phyloP scores from a whole-genome alignment of 495 filamentous ascomycete genomes.

The Talaromyces borbonicus region DNA sequence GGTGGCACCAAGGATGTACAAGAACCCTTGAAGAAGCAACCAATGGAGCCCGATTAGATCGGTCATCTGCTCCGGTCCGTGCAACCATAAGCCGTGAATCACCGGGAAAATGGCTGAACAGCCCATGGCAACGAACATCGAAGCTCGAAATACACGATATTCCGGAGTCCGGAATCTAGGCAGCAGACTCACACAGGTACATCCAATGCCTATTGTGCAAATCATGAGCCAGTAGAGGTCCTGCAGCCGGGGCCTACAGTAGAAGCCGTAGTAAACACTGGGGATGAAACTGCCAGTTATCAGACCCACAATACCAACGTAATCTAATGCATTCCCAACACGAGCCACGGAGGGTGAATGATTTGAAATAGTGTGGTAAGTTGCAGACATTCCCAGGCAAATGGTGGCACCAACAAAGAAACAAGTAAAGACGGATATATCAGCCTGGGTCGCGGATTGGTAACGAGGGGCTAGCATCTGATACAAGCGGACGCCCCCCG shows the following conservation, averaged over 20 bases:
- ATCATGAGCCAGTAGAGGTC: conserved; percentile 73
- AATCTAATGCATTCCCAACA: conserved; percentile 71
- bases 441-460: conserved; percentile 47
- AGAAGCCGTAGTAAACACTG: conserved; percentile 80
- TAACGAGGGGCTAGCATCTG: conserved; percentile 53
- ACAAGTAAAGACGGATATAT: conserved; percentile 62
- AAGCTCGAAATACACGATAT: conserved; percentile 76
- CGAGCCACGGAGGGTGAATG: conserved; percentile 49
- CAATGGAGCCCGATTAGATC: conserved; percentile 72
- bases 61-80: conserved; percentile 47
- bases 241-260: conserved; percentile 51
- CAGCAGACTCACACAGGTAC: conserved; percentile 61
- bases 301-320: conserved; percentile 80
- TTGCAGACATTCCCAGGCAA: conserved; percentile 79
- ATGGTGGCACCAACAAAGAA: conserved; percentile 69
- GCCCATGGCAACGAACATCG: conserved; percentile 87
- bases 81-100: conserved; percentile 57
- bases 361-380: conserved; percentile 63
- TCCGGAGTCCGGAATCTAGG: conserved; percentile 72
- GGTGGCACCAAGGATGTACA: conserved; percentile 80
- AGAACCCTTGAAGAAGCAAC: conserved; percentile 65
- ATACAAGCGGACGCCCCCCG: conserved; percentile 35
- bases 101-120: conserved; percentile 75
- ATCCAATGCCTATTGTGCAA: conserved; percentile 61
- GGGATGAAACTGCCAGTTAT: conserved; percentile 86